These are phyloP conservation scores for Aspergillus diversus DNA, from an alignment of 495 filamentous ascomycete species.

Conservation along the genomic window DNA sequence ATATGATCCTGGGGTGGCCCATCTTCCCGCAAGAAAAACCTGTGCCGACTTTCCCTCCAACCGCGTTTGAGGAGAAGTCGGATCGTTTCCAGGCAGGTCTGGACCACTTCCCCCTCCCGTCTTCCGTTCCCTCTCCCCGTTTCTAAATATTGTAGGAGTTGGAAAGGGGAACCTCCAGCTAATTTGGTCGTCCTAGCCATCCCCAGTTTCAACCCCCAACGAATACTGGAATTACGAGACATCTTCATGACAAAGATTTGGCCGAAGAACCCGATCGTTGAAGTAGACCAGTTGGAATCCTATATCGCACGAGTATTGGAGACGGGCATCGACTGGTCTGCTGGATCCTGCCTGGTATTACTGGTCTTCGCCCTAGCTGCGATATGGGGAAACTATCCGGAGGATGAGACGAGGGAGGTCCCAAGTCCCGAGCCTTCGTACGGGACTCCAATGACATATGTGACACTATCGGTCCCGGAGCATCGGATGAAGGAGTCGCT, in stretches of 20 bases:
- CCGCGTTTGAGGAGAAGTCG: slow-evolving; percentile 33
- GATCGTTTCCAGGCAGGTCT: slow-evolving; percentile 31
- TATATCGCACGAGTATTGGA: slow-evolving; percentile 31
- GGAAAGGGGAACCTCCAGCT: background rate
- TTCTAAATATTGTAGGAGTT: background rate
- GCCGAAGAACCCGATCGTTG: slow-evolving; percentile 37
- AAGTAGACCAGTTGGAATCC: slow-evolving; percentile 29
- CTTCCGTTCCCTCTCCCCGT: background rate
- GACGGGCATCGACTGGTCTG: slow-evolving; percentile 38
- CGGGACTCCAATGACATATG: slow-evolving; percentile 24
- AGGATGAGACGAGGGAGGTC: slow-evolving; percentile 32
- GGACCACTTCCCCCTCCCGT: slow-evolving; percentile 1
- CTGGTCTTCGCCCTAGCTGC: slow-evolving; percentile 42
- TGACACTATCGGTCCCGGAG: slow-evolving; percentile 29
- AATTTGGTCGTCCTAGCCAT: slow-evolving; percentile 15
- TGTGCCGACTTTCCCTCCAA: slow-evolving; percentile 31
- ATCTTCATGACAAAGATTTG: slow-evolving; percentile 36
- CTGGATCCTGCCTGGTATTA: slow-evolving; percentile 37
- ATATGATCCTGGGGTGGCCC: slow-evolving; percentile 38
- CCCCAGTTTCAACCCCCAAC: slow-evolving; percentile 27
- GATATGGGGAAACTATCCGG: slow-evolving; percentile 39
- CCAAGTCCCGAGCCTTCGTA: slow-evolving; percentile 24
- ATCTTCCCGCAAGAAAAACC: slow-evolving; percentile 35
- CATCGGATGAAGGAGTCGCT: slow-evolving; percentile 32
- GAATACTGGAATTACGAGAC: slow-evolving; percentile 32